phyloP scores from a whole-genome alignment of 257 asterid genomes.

The Primulina tabacum region DNA sequence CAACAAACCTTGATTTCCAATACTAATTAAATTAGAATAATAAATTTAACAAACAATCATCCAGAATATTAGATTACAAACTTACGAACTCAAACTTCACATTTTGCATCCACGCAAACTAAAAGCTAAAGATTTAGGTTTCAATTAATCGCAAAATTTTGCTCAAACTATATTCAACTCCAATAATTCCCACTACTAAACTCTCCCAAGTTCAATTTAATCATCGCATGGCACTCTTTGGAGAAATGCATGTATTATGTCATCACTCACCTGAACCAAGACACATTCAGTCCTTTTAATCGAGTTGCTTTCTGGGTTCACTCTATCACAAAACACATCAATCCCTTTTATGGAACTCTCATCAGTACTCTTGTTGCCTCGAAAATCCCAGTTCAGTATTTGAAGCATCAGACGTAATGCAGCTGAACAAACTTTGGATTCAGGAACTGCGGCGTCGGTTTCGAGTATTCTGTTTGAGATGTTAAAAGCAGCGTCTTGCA shows the following conservation, averaged over 20 bases:
- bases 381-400: slow-evolving; percentile 91
- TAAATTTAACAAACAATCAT: too few species aligned
- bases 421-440: slow-evolving; percentile 73
- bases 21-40: background rate
- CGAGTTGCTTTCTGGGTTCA: slow-evolving; percentile 45
- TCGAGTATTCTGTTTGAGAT: slow-evolving; percentile 61
- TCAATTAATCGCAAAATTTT: slow-evolving; percentile 1
- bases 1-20: too few species aligned
- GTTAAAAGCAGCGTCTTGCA: slow-evolving; percentile 73
- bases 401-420: slow-evolving; percentile 85
- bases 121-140: slow-evolving; percentile 8
- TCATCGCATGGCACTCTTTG: slow-evolving; percentile 6
- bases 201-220: slow-evolving; percentile 18
- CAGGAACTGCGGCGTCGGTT: slow-evolving; percentile 66
- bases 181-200: slow-evolving; percentile 9
- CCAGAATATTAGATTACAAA: too few species aligned
- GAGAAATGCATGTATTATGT: slow-evolving; percentile 10
- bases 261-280: slow-evolving; percentile 69
- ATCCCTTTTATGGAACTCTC: slow-evolving; percentile 53
- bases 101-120: slow-evolving; percentile 5
- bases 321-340: slow-evolving; percentile 47
- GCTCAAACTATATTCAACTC: slow-evolving; percentile 10
- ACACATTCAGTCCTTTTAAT: slow-evolving; percentile 61
- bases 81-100: background rate
- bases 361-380: slow-evolving; percentile 37